Conservation (phyloP, 73 alveolate species). For the Diophrys appendiculata region DNA sequence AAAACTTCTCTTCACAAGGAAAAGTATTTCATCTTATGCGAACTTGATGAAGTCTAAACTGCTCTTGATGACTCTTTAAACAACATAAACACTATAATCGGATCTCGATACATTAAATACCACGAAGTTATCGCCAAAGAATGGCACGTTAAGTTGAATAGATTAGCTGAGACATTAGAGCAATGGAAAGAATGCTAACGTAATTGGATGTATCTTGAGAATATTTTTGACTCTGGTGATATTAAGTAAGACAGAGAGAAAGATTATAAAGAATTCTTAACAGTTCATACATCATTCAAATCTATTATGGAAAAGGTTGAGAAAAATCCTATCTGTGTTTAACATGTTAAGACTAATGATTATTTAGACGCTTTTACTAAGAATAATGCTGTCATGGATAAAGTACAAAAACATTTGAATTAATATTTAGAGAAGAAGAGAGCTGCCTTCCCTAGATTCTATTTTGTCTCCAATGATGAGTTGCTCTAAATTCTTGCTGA, state of each 20-base stretch:
- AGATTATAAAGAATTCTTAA: slow-evolving; percentile 69
- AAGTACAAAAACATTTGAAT: slow-evolving; percentile 89
- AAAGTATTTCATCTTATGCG: slow-evolving; percentile 78
- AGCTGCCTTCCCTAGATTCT: slow-evolving; percentile 88
- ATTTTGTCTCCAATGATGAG: slow-evolving; percentile 97
- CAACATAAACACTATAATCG: slow-evolving; percentile 85
- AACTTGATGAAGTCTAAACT: slow-evolving; percentile 88
- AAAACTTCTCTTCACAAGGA: slow-evolving; percentile 75
- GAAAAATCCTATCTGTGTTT: slow-evolving; percentile 65
- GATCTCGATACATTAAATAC: slow-evolving; percentile 88
- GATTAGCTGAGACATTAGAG: slow-evolving; percentile 91
- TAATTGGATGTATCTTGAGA: slow-evolving; percentile 98
- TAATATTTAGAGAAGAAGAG: slow-evolving; percentile 91
- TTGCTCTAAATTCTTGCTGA: slow-evolving; percentile 91
- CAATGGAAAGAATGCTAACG: slow-evolving; percentile 98
- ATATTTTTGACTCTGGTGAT: slow-evolving; percentile 83
- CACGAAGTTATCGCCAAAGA: slow-evolving; percentile 84
- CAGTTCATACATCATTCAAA: slow-evolving; percentile 67
- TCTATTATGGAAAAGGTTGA: slow-evolving; percentile 73
- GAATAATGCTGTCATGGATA: slow-evolving; percentile 70
- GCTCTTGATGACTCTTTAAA: slow-evolving; percentile 95
- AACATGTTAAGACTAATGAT: slow-evolving; percentile 43
- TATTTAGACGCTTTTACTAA: slow-evolving; percentile 3
- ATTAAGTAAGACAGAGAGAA: slow-evolving; percentile 69
- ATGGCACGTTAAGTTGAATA: slow-evolving; percentile 78